Percentiles rank a stretch among this genome's conserved stretches.
phyloP scores from a whole-genome alignment of 768 basidiomycete genomes.

The Suillus luteus region DNA sequence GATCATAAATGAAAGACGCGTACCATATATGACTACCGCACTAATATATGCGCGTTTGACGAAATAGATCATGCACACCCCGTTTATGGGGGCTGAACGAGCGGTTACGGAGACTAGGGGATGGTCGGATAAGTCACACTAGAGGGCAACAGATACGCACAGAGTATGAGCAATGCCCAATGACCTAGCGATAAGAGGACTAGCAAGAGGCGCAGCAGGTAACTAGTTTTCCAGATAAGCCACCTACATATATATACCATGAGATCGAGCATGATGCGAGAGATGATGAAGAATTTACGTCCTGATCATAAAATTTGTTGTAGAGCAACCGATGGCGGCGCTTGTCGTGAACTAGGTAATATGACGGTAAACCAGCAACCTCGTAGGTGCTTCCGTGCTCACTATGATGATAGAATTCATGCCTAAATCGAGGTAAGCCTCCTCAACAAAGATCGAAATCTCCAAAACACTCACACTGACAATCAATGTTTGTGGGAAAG shows the following conservation, averaged over 20 bases:
- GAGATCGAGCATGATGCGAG: not conserved
- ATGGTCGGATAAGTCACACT: not conserved
- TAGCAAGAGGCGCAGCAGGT: not conserved
- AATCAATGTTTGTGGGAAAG: not conserved
- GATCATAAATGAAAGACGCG: not conserved
- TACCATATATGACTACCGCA: not conserved
- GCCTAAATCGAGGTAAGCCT: not conserved
- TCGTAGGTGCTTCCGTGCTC: not conserved
- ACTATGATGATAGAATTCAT: not conserved
- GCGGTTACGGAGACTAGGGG: not conserved
- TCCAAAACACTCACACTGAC: not conserved
- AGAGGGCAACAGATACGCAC: not conserved
- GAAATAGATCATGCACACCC: not conserved
- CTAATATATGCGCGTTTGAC: not conserved
- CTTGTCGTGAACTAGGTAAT: not conserved
- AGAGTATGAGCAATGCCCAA: not conserved
- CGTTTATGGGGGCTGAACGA: not conserved
- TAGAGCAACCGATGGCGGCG: slow-evolving; percentile 2
- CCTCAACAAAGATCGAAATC: not conserved
- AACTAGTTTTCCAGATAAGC: slow-evolving; percentile 3
- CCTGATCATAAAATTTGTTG: slow-evolving; percentile 5
- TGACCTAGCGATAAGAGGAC: slow-evolving; percentile 1
- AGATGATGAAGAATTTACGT: not conserved
- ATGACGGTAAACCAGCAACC: not conserved
- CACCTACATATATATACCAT: not conserved